Conservation (phyloP, 495 filamentous ascomycete genomes). For the Neurospora sp. region DNA sequence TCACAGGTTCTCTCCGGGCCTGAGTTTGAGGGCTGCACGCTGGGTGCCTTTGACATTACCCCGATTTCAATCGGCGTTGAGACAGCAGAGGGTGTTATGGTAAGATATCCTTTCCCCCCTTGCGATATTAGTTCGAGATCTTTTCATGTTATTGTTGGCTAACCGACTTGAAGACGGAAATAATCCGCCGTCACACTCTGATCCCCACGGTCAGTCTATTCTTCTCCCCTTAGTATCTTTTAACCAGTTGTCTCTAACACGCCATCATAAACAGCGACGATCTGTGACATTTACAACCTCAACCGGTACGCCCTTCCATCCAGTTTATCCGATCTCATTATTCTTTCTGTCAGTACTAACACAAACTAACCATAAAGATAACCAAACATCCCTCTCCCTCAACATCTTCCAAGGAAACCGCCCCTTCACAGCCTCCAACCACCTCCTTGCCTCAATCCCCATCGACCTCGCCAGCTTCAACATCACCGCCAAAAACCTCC, state of each 20-base stretch:
- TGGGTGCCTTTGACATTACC: conserved; percentile 91
- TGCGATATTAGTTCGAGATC: no score
- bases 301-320: conserved; percentile 25
- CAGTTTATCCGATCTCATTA: not conserved
- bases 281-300: conserved; percentile 91
- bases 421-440: conserved; percentile 84
- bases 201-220: conserved; percentile 55
- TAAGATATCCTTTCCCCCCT: not conserved
- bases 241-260: not conserved
- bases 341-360: not conserved
- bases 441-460: conserved; percentile 64
- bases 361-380: conserved; percentile 40
- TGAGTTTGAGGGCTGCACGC: conserved; percentile 43
- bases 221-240: not conserved
- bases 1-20: conserved; percentile 56
- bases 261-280: conserved; percentile 42
- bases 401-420: conserved; percentile 93
- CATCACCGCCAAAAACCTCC: conserved; percentile 48
- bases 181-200: conserved; percentile 80
- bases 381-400: conserved; percentile 86
- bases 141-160: not conserved
- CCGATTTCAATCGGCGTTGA: conserved; percentile 92
- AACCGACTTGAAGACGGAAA: conserved; percentile 46
- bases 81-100: conserved; percentile 86
- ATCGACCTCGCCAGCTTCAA: conserved; percentile 82